These are phyloP conservation scores for Podaxis rugospora DNA, from an alignment of 768 basidiomycete species.

Conservation along the genomic window DNA sequence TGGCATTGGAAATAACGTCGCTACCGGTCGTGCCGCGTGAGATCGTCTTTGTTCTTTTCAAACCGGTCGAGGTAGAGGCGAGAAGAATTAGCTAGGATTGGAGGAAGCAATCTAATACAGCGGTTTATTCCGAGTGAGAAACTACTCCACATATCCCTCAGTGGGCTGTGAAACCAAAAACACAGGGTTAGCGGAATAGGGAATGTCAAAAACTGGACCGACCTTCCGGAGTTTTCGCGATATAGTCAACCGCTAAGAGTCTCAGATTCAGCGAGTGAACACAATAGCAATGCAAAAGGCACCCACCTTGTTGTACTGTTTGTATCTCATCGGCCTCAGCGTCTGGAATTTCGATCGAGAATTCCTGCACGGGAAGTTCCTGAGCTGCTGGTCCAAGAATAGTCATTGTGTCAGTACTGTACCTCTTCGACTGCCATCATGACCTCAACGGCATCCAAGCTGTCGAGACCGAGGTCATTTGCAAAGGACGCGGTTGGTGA, in stretches of 20 bases:
- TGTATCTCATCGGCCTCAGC: slow-evolving; percentile 93
- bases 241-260: slow-evolving; percentile 84
- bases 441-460: slow-evolving; percentile 95
- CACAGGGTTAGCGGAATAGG: slow-evolving; percentile 16
- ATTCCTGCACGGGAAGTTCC: slow-evolving; percentile 60
- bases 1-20: slow-evolving; percentile 14
- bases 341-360: slow-evolving; percentile 96
- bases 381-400: not conserved
- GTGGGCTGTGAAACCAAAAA: slow-evolving; percentile 35
- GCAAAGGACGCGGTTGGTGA: slow-evolving; percentile 61
- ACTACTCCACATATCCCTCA: slow-evolving; percentile 30
- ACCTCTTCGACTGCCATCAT: slow-evolving; percentile 99
- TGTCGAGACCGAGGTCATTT: slow-evolving; percentile 88
- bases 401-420: slow-evolving; percentile 4
- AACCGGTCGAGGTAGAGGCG: slow-evolving; percentile 11
- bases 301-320: slow-evolving; percentile 84
- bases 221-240: slow-evolving; percentile 91
- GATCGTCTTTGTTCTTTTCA: slow-evolving; percentile 17
- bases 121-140: slow-evolving; percentile 28
- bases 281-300: slow-evolving; percentile 9
- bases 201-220: slow-evolving; percentile 14
- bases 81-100: slow-evolving; percentile 21
- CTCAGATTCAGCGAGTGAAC: slow-evolving; percentile 16
- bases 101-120: slow-evolving; percentile 32
- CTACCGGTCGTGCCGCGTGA: slow-evolving; percentile 22